Evolutionary conservation across 1,284 basidiomycete species (phyloP).

Genomic region (Pulchroboletus neoregius): DNA sequence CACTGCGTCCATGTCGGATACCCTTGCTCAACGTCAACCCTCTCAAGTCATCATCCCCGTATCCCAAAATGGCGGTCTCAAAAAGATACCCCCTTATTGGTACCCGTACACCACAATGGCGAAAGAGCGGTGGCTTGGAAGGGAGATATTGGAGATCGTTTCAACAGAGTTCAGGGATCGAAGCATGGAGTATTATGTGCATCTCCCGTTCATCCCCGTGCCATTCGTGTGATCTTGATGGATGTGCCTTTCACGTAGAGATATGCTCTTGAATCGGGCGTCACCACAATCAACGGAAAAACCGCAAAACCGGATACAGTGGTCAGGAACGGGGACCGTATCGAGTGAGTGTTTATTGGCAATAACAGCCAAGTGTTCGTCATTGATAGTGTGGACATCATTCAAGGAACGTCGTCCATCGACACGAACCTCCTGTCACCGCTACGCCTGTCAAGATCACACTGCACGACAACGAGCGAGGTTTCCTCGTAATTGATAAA

Average conservation of each 20-base stretch:
- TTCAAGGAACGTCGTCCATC: conserved; percentile 84
- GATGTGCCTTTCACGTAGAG: conserved; percentile 44
- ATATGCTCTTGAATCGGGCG: conserved; percentile 90
- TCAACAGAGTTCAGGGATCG: conserved; percentile 89
- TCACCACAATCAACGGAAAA: conserved; percentile 90
- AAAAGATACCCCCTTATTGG: conserved; percentile 76
- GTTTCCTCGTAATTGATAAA: conserved; percentile 92
- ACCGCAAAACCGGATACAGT: conserved; percentile 77
- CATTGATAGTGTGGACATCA: not conserved
- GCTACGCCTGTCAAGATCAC: conserved; percentile 83
- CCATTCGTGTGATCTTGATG: not conserved
- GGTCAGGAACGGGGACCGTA: conserved; percentile 83
- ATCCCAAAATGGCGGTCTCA: conserved; percentile 43
- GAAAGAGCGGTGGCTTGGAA: conserved; percentile 84
- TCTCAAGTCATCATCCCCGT: conserved; percentile 18
- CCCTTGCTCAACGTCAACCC: conserved; percentile 20
- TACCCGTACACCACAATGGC: conserved; percentile 88
- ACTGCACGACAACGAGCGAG: conserved; percentile 69
- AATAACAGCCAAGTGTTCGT: not conserved
- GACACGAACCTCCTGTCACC: conserved; percentile 95
- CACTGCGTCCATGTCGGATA: conserved; percentile 43
- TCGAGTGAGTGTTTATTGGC: conserved; percentile 64
- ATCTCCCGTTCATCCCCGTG: conserved; percentile 32
- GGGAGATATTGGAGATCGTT: conserved; percentile 82
- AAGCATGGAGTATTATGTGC: conserved; percentile 88